A percentile compares a stretch with the other conserved stretches of the same genome.
Evolutionary conservation across 257 asterid genomes (phyloP).

Genomic region (Mitragyna speciosa): DNA sequence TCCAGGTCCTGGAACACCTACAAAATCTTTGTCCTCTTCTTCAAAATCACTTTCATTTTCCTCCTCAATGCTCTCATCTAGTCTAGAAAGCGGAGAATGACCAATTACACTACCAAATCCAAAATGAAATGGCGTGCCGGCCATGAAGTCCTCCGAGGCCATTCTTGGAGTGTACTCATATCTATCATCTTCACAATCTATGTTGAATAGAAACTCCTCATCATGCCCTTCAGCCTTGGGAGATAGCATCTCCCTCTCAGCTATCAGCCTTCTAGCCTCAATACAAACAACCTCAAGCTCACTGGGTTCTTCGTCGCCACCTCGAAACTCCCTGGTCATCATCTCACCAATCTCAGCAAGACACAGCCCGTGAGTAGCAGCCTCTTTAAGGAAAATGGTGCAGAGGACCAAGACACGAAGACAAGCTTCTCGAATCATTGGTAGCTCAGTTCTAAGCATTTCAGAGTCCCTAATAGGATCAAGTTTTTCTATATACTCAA

Average conservation of each 20-base stretch:
- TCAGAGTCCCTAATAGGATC: conserved; percentile 73
- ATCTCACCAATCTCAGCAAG: conserved; percentile 97
- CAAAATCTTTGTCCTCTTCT: conserved; percentile 38
- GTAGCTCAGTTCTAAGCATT: conserved; percentile 80
- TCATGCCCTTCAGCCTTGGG: conserved; percentile 47
- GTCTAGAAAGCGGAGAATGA: conserved; percentile 56
- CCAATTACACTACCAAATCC: conserved; percentile 54
- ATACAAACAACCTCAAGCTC: conserved; percentile 89
- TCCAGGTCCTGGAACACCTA: conserved; percentile 23
- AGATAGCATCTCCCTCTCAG: conserved; percentile 49
- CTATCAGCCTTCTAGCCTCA: conserved; percentile 68
- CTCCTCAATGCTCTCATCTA: conserved; percentile 75
- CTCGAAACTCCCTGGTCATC: conserved; percentile 90
- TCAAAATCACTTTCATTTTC: conserved; percentile 58
- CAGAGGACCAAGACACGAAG: conserved; percentile 73
- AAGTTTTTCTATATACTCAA: conserved; percentile 67
- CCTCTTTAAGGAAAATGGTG: conserved; percentile 83
- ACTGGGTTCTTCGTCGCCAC: conserved; percentile 94
- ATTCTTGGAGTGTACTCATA: conserved; percentile 32
- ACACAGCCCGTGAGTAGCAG: conserved; percentile 75
- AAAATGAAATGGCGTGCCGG: conserved; percentile 43
- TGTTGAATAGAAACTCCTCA: conserved; percentile 64
- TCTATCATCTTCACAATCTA: conserved; percentile 72
- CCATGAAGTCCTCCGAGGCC: conserved; percentile 36
- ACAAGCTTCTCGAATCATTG: conserved; percentile 94